Base-by-base conservation (phyloP, 2,329 filamentous ascomycete species). In the Macrophomina phaseolina region DNA sequence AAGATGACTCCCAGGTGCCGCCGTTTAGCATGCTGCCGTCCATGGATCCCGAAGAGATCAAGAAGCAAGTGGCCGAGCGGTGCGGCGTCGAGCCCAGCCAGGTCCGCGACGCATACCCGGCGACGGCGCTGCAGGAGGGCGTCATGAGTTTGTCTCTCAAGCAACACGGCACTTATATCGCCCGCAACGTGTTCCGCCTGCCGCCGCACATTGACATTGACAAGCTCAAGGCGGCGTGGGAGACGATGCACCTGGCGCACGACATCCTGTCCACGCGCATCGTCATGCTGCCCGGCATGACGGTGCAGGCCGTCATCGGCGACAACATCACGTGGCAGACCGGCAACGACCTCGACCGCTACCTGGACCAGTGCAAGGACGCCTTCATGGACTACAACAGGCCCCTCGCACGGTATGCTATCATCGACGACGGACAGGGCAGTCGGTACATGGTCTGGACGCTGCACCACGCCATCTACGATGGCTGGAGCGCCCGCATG, bases 81-180 rank as follows among this genome's bases (percentile, higher is more conserved):
- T 60, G 55, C 36, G 18, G 38, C 32, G 23, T 65, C 38, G 62
- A 65, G 28, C 30, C 12, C 40, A 67, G 42, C 1, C 69, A 72
- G 23, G 70, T 79, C n/a, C 81, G 85, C 56, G 85, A 87, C 67
- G 73, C 85, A 0, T 87, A 86, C 64, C 85, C 85, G 1, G 86
- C 83, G 73, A 85, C 84, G 0, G 81, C 84, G 0, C 75, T 86
- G 1, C 85, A 88, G 68, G 84, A 86, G 71, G 83, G 82, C 1
- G 78, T 87, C 2, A 82, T 87, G 77, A 83, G 84, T 1, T 72
- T 87, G 5, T 84, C 85, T 2, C 79, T 80, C 67, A 85, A 84
- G 71, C 77, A 82, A 32, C 78, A 79, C 40, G 84, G 84, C 53
- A 81, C 83, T 0, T 88, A 87, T 48, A 80, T 87, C 2, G 83